phyloP scores from a whole-genome alignment of 2,329 filamentous ascomycete genomes.

The Calonectria montana region DNA sequence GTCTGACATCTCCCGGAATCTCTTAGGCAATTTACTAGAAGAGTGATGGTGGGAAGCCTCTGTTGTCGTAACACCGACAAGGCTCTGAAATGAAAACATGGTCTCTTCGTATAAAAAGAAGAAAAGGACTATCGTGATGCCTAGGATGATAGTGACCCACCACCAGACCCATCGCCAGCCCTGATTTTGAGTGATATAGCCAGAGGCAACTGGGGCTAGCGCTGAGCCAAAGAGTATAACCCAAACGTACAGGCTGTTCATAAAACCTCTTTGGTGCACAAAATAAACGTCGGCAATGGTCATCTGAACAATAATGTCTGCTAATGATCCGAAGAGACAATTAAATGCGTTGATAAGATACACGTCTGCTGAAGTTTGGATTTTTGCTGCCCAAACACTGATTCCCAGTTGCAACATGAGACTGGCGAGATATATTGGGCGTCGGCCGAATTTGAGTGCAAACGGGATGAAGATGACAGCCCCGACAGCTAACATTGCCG shows the following conservation, averaged over 20 bases:
- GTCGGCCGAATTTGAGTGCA: not conserved
- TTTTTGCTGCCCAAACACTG: slow-evolving; percentile 54
- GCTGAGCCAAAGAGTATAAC: slow-evolving; percentile 42
- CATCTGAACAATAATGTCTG: slow-evolving; percentile 53
- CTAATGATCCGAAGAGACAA: slow-evolving; percentile 51
- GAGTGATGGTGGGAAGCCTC: not conserved
- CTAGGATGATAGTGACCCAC: slow-evolving; percentile 39
- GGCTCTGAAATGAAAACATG: not conserved
- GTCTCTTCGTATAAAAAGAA: slow-evolving; percentile 50
- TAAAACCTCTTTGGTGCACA: slow-evolving; percentile 49
- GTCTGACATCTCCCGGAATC: not conserved
- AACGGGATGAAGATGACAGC: not conserved
- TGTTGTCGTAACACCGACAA: not conserved
- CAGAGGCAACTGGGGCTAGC: slow-evolving; percentile 45
- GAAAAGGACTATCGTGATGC: slow-evolving; percentile 29
- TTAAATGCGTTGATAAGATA: slow-evolving; percentile 53
- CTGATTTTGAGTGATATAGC: slow-evolving; percentile 36
- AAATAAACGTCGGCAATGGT: slow-evolving; percentile 50
- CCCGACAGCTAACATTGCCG: not conserved
- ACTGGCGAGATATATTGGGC: not conserved
- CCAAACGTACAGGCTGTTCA: slow-evolving; percentile 51
- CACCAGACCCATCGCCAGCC: slow-evolving; percentile 55
- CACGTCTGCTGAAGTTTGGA: slow-evolving; percentile 54
- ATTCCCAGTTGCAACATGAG: slow-evolving; percentile 32
- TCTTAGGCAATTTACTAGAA: not conserved